A percentile compares a stretch with the other conserved stretches of the same genome.
These are phyloP conservation scores for Psilocybe cyanescens DNA, from an alignment of 768 basidiomycete species.

Conservation along the genomic window DNA sequence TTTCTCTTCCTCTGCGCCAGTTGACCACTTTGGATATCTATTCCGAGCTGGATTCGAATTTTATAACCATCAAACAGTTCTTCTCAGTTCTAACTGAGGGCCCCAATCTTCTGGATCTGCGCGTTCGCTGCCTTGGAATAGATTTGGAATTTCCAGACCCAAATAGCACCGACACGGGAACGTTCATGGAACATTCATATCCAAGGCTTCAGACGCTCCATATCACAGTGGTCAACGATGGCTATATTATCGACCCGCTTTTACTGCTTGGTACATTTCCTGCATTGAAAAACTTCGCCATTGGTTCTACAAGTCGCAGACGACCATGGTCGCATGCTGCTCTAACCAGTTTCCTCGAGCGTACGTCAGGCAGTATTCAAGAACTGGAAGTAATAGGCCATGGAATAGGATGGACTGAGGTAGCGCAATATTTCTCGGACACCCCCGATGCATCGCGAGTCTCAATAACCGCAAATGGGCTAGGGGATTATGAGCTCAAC, in stretches of 20 bases:
- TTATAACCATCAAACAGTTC: neutral
- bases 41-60: neutral
- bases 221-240: neutral
- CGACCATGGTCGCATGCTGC: neutral
- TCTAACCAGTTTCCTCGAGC: neutral
- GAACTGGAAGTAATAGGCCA: neutral
- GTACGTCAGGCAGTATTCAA: neutral
- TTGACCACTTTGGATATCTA: neutral
- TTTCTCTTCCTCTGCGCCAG: neutral
- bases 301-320: neutral
- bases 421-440: neutral
- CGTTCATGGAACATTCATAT: neutral
- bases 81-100: neutral
- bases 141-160: neutral
- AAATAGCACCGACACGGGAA: neutral
- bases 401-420: neutral
- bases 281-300: neutral
- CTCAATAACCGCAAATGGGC: neutral
- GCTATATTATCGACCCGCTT: neutral
- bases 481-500: neutral
- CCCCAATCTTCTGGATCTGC: neutral
- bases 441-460: neutral
- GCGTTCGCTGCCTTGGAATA: neutral
- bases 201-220: neutral
- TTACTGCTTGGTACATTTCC: neutral